Base-by-base conservation (phyloP, 192 early-diverging fungal genomes). In the Funneliformis mosseae region DNA sequence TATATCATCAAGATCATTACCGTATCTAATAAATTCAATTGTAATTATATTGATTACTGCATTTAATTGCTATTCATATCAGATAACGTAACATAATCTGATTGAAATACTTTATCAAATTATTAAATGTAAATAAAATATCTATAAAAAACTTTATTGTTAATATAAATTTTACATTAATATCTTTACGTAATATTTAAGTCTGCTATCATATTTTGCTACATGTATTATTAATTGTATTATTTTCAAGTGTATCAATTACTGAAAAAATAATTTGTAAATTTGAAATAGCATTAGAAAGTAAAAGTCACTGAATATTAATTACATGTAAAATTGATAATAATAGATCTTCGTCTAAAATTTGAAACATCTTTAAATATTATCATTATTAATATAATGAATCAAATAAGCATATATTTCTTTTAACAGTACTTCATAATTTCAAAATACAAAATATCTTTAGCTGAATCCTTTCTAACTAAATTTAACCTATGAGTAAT, bases 251-350 rank as follows among this genome's bases (percentile, higher is more conserved):
- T 70, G 39, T 21, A 70, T 70, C 39, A 14, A 39, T 70, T 16
- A 70, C 43, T 39, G 39, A 70, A 70, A 70, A 70, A 2, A 43
- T 43, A 70, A 70, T 70, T 70, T 70, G 39, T 70, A 70, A 70
- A 70, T 70, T 70, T 39, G 39, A 70, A 39, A 70, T 38, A 38
- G 39, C 42, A 42, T 70, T 70, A 12, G 41, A 70, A 42, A 70
- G 61, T 23, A 38, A 70, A 33, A 70, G 41, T 38, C 68, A 70
- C 41, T 21, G 33, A 43, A 14, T 70, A 70, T 5, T 42, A 42
- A 70, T 38, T 41, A 70, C 8, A 6, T 5, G 68, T 42, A 70
- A 43, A 38, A 70, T 42, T 38, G 68, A 38, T 43, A 70, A 70
- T 70, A 41, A 14, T 33, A 38, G 68, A 70, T 70, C 68, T 8